Base-by-base conservation (phyloP, 441 rosid genomes). In the Kokia cookei region DNA sequence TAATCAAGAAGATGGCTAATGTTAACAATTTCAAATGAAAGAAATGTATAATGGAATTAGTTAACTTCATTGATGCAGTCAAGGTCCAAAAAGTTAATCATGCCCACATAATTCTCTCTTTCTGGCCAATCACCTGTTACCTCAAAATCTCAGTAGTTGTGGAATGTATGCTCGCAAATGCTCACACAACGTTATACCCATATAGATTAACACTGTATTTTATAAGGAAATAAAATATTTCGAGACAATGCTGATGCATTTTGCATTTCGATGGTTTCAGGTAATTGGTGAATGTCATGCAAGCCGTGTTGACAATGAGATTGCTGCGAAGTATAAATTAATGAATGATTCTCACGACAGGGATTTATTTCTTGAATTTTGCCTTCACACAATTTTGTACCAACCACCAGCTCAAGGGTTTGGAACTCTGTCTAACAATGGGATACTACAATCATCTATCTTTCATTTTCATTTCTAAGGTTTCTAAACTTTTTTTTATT, bases 241-340 rank as follows among this genome's bases (percentile, higher is more conserved):
- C 57, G 13, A 51, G 24, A 32, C 63, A 65, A 53, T 24, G 12
- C 35, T 64, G 75, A 71, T 66, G 10, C 51, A 32, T 79, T 66
- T 37, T 61, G 14, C 32, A 71, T 32, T 78, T 74, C 26, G 26
- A 74, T 79, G 79, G 69, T 82, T 79, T 77, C 83, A 95, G 99
- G 97, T 89, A 75, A 88, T 91, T 64, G 97, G 97, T 78, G 97
- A 91, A 77, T 95, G 98, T 72, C 97, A 95, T 87, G 90, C 91
- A 65, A 85, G 74, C 55, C 73, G 75, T 68, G 79, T 91, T 79
- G 81, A 85, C 76, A 88, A 88, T 62, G 97, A 91, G 76, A 81
- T 82, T 78, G 87, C 91, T 75, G 84, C 68, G 57, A 91, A 91
- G 80, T 95, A 95, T 81, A 86, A 71, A 79, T 84, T 82, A 78